Conservation (phyloP, 2,329 filamentous ascomycete genomes). For the Aspergillus novofumigatus region DNA sequence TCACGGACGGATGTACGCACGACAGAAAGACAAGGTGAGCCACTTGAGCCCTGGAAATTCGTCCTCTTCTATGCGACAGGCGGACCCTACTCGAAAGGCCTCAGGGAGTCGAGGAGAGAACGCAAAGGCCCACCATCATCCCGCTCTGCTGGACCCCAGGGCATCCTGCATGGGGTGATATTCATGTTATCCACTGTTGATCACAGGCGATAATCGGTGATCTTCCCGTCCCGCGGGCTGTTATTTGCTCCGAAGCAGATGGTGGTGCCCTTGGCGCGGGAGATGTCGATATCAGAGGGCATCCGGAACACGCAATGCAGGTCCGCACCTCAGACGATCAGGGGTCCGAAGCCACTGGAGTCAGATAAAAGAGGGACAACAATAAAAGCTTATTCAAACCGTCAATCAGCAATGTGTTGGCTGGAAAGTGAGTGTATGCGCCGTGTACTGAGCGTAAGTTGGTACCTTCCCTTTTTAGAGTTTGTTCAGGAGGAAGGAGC, state of each 20-base stretch:
- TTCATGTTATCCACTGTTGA: constrained; percentile 10
- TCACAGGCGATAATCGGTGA: constrained; percentile 14
- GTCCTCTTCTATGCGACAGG: neutral
- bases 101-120: constrained; percentile 1
- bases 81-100: neutral
- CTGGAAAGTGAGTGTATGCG: no score
- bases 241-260: constrained; percentile 10
- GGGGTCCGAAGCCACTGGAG: neutral
- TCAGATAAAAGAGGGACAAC: neutral
- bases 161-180: constrained; percentile 3
- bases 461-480: no score
- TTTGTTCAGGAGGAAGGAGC: no score
- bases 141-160: constrained; percentile 2
- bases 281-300: constrained; percentile 13
- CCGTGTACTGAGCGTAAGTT: no score
- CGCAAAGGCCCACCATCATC: neutral
- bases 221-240: constrained; percentile 4
- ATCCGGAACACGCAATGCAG: constrained; percentile 18
- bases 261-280: neutral
- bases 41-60: neutral
- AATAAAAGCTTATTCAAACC: constrained; percentile 13
- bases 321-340: constrained; percentile 14
- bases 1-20: neutral
- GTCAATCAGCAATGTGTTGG: neutral
- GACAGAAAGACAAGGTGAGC: neutral